Base-by-base conservation (phyloP, 148 eudicot genomes). In the Salicornia ramosissima region DNA sequence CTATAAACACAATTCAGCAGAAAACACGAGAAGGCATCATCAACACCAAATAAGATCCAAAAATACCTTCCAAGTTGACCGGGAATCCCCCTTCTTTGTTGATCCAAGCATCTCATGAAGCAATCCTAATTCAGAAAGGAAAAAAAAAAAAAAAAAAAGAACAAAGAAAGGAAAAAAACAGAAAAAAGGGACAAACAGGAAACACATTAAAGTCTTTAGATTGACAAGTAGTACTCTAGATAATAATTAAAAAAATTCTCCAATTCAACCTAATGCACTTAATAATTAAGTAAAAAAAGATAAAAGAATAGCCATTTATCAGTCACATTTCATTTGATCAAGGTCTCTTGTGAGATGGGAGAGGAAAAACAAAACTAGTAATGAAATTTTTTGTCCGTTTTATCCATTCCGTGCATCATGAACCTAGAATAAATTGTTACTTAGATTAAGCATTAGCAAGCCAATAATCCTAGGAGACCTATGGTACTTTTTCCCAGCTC, bases 31-130 rank as follows among this genome's bases (percentile, higher is more conserved):
- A 22, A 22, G 7, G 11, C 10, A 56, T 24, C 45, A 51, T 25
- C 70, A 72, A n/a, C n/a, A n/a, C n/a, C n/a, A n/a, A n/a, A n/a
- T n/a, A 31, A 34, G 53, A 70, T 34, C 34, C 18, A 71, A 61
- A 67, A 31, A 45, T 83, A 92, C 97, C 97, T 89, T 89, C 97
- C 96, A 89, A 53, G 78, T 80, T 69, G 92, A 82, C 71, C 79
- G 87, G 43, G 96, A 83, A 68, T 84, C 86, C 67, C 86, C 87
- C 56, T 78, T 74, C 81, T 81, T 92, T 13, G 90, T 70, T 34
- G 86, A 80, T 78, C 89, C 85, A 79, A 92, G 96, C 97, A 92
- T 92, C 82, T 92, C 97, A 65, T 78, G 76, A 71, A 92, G 79
- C 71, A 92, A 81, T 67, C 97, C 92, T 90, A 81, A 64, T 39